phyloP scores from a whole-genome alignment of 805 yeast species.

The Candida chauliodis region DNA sequence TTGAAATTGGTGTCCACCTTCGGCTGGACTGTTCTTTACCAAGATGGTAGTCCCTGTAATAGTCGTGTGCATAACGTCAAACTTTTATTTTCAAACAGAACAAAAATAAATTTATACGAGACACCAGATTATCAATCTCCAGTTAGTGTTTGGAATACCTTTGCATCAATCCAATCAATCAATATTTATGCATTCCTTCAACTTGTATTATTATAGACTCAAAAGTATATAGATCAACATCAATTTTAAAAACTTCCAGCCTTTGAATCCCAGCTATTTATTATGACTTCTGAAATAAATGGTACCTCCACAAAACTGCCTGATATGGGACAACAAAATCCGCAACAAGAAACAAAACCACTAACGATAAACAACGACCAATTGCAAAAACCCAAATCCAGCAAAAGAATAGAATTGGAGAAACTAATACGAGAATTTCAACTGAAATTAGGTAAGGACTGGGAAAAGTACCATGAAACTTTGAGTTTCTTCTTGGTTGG shows the following conservation, averaged over 20 bases:
- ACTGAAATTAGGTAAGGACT: conserved; percentile 64
- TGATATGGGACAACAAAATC: not conserved
- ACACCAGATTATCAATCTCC: too few species aligned
- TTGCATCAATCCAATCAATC: not conserved
- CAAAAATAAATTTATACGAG: too few species aligned
- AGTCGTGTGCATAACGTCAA: too few species aligned
- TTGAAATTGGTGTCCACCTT: too few species aligned
- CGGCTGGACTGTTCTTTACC: too few species aligned
- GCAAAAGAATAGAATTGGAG: conserved; percentile 33
- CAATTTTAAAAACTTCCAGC: too few species aligned
- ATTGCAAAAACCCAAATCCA: conserved; percentile 8
- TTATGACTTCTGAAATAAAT: not conserved
- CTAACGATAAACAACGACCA: not conserved
- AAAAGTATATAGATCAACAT: too few species aligned
- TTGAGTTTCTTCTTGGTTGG: conserved; percentile 76
- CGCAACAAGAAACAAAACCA: not conserved
- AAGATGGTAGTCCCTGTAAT: too few species aligned
- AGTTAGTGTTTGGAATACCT: too few species aligned
- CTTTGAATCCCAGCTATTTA: too few species aligned
- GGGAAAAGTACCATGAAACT: conserved; percentile 84
- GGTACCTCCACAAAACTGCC: not conserved
- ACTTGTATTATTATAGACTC: not conserved
- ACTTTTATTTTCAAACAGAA: too few species aligned
- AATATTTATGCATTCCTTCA: not conserved
- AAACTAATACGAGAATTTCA: conserved; percentile 69